Evolutionary conservation across 2,329 filamentous ascomycete species (phyloP), one percentile per base, ranked within the genome.

Genomic region (Colletotrichum eleusines): DNA sequence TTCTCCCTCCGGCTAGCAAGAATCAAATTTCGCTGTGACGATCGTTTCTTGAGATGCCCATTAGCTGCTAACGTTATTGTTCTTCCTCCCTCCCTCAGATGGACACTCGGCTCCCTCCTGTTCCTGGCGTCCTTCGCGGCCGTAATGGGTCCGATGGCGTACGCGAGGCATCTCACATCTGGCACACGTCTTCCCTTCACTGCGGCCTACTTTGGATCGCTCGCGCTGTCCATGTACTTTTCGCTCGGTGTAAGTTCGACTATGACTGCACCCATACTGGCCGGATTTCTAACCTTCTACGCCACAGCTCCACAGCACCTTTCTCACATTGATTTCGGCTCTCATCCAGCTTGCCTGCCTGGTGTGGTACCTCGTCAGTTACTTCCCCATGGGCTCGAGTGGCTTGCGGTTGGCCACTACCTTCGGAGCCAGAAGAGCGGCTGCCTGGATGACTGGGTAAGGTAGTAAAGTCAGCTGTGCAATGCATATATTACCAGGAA

Each of bases 321-420:
- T 97, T 73, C 89, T 98, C 74, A 98, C 96, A 20, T 85, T 98
- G 65, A 84, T 98, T 73, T 92, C 94, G 28, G 91, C 94, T 72
- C 87, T 98, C 71, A 84, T 95, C 75, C 96, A 99, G 80, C 86
- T 98, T 65, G 90, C 91, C 63, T 93, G 92, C 73, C 85, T 98
- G 74, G 74, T 94, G 57, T 98, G 95, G 95, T 98, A 98, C 83
- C 87, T 98, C 57, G 91, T 98, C 81, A 97, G 94, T 82, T 99
- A 99, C 81, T 98, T 98, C 77, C 96, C 96, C 33, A 97, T 98
- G 95, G 96, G 96, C 50, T 93, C 93, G 68, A 93, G 91, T 66
- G 94, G 96, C 51, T 84, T 99, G 74, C 91, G 95, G 71, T 89
- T 97, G 75, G 94, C 94, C 69, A 94, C 94, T 53, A 90, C 90